phyloP scores from a whole-genome alignment of 1,139 yeast species.

The Taphrina confusa region DNA sequence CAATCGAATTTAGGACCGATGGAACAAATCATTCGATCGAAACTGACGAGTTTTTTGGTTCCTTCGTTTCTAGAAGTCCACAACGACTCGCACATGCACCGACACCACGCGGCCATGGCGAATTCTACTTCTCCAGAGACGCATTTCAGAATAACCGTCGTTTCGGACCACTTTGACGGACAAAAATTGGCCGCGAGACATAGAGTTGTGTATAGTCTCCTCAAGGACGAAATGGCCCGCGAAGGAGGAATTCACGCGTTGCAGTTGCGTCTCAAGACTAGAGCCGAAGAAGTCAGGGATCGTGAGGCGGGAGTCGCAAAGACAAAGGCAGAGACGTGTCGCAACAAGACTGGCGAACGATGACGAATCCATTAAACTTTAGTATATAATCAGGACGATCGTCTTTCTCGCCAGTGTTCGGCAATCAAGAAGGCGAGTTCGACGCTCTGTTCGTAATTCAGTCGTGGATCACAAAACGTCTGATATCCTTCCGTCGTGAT shows the following conservation, averaged over 20 bases:
- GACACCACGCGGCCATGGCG: slow-evolving; percentile 81
- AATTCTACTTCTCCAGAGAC: slow-evolving; percentile 72
- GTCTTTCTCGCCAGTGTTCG: slow-evolving; percentile 39
- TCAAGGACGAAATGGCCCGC: slow-evolving; percentile 69
- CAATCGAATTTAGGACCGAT: slow-evolving; percentile 10
- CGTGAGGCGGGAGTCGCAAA: slow-evolving; percentile 27
- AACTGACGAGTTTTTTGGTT: slow-evolving; percentile 32
- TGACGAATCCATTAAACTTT: not conserved
- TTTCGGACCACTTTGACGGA: slow-evolving; percentile 70
- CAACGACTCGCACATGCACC: slow-evolving; percentile 86
- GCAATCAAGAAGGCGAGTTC: slow-evolving; percentile 52
- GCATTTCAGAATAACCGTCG: slow-evolving; percentile 62
- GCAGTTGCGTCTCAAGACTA: slow-evolving; percentile 81
- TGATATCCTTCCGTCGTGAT: slow-evolving; percentile 51
- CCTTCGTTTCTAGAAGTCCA: slow-evolving; percentile 53
- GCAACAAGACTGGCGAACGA: slow-evolving; percentile 10
- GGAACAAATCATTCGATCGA: slow-evolving; percentile 19
- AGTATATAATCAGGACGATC: not conserved
- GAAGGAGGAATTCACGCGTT: slow-evolving; percentile 76
- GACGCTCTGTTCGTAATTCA: slow-evolving; percentile 48
- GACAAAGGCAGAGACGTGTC: slow-evolving; percentile 27
- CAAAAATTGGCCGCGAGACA: slow-evolving; percentile 74
- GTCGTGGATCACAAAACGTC: slow-evolving; percentile 52
- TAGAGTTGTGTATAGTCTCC: slow-evolving; percentile 65
- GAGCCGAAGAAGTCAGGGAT: slow-evolving; percentile 51